phyloP scores from a whole-genome alignment of 805 yeast species.

The Aciculoconidium aculeatum region DNA sequence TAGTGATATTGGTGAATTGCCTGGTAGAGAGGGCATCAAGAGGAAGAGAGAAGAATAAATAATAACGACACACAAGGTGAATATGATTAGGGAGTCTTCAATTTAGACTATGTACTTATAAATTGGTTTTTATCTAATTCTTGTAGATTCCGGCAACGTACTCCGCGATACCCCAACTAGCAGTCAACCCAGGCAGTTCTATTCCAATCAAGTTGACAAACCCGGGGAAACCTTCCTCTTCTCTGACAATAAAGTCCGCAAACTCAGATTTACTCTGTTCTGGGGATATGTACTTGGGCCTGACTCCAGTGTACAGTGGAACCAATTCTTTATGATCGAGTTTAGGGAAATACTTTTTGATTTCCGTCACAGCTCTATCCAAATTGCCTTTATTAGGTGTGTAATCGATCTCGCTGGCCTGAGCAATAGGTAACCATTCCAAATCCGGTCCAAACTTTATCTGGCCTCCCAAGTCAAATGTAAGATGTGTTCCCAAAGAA shows the following conservation, averaged over 20 bases:
- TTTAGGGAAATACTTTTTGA: slow-evolving; percentile 58
- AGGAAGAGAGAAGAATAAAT: slow-evolving; percentile 7
- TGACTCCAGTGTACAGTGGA: slow-evolving; percentile 73
- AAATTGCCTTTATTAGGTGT: slow-evolving; percentile 45
- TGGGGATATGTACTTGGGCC: slow-evolving; percentile 65
- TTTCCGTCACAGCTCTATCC: slow-evolving; percentile 51
- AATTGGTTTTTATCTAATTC: slow-evolving; percentile 4
- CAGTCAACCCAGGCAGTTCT: slow-evolving; percentile 87
- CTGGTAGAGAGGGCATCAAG: slow-evolving; percentile 37
- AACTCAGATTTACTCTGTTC: slow-evolving; percentile 36
- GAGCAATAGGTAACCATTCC: slow-evolving; percentile 58
- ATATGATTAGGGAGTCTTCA: neutral
- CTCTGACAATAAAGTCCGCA: slow-evolving; percentile 67
- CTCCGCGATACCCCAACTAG: slow-evolving; percentile 78
- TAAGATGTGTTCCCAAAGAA: slow-evolving; percentile 85
- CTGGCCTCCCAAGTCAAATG: slow-evolving; percentile 76
- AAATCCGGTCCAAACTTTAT: slow-evolving; percentile 84
- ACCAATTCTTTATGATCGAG: slow-evolving; percentile 45
- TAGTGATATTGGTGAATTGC: slow-evolving; percentile 60
- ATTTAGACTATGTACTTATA: neutral
- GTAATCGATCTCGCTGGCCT: slow-evolving; percentile 37
- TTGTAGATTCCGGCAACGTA: slow-evolving; percentile 43
- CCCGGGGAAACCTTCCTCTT: slow-evolving; percentile 69
- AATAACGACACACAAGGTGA: neutral
- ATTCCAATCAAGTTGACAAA: slow-evolving; percentile 77